A percentile compares a stretch with the other conserved stretches of the same genome.
Conservation (phyloP, 192 early-diverging fungal genomes). For the Diversispora eburnea region DNA sequence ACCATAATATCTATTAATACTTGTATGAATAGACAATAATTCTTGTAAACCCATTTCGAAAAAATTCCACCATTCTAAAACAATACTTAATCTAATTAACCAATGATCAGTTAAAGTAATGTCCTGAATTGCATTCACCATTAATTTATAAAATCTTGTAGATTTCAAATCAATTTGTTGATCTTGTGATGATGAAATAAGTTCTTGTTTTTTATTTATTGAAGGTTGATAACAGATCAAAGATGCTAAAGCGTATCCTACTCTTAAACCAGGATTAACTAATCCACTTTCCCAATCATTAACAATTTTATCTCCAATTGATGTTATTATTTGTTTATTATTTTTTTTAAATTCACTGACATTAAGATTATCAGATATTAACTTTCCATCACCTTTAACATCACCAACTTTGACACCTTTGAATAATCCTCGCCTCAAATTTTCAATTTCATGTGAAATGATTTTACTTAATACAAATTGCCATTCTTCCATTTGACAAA, state of each 20-base stretch:
- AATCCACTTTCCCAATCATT: constrained; percentile 46
- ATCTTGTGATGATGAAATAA: not conserved
- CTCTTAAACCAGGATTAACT: constrained; percentile 50
- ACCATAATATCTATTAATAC: not conserved
- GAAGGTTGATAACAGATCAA: constrained; percentile 14
- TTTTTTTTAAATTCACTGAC: constrained; percentile 9
- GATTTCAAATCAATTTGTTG: constrained; percentile 21
- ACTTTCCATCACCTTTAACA: not conserved
- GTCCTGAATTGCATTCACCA: constrained; percentile 48
- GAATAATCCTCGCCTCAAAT: constrained; percentile 52
- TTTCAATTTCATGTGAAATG: constrained; percentile 46
- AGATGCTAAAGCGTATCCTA: constrained; percentile 44
- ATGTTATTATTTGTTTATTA: constrained; percentile 28
- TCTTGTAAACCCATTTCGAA: constrained; percentile 38
- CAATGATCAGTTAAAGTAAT: constrained; percentile 51
- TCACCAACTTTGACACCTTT: constrained; percentile 32
- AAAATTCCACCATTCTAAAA: constrained; percentile 45
- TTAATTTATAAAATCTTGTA: constrained; percentile 42
- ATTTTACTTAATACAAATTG: constrained; percentile 41
- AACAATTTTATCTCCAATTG: constrained; percentile 35
- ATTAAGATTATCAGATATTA: not conserved
- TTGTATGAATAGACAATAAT: constrained; percentile 22
- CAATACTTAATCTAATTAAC: constrained; percentile 40
- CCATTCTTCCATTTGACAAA: constrained; percentile 32
- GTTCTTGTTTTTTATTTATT: not conserved